A percentile compares a stretch with the other conserved stretches of the same genome.
These are phyloP conservation scores for Beauveria rudraprayagi DNA, from an alignment of 2,329 filamentous ascomycete species.

Conservation along the genomic window DNA sequence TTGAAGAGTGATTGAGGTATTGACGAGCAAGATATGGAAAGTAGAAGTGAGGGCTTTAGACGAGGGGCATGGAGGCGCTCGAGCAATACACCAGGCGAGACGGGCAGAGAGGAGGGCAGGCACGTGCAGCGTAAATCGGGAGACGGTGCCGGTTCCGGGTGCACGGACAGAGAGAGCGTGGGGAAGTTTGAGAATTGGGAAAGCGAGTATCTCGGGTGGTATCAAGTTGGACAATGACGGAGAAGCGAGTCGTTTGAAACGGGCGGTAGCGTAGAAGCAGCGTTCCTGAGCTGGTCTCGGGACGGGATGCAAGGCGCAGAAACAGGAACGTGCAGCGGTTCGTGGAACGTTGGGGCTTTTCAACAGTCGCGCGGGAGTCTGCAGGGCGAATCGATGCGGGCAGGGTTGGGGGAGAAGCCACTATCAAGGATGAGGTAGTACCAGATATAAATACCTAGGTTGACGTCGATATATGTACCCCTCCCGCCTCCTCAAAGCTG, in stretches of 20 bases:
- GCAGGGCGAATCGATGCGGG: neutral
- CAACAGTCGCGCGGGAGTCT: neutral
- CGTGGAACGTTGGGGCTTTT: neutral
- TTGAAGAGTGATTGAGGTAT: neutral
- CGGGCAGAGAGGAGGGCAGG: constrained; percentile 1
- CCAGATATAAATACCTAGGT: neutral
- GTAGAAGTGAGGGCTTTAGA: constrained; percentile 5
- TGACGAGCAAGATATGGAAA: neutral
- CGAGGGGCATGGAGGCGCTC: neutral
- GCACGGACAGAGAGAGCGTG: neutral
- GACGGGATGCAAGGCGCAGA: constrained; percentile 2
- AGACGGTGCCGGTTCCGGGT: neutral
- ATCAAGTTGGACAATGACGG: too few species aligned
- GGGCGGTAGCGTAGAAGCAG: neutral
- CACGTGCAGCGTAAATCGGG: constrained; percentile 3
- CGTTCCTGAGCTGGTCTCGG: neutral
- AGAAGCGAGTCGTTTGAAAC: neutral
- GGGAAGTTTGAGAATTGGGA: neutral
- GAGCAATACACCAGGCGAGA: neutral
- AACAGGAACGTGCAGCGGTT: constrained; percentile 2
- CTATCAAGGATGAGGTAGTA: neutral
- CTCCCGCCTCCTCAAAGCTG: neutral
- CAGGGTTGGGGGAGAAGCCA: neutral
- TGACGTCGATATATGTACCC: neutral
- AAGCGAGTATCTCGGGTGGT: neutral